phyloP scores from a whole-genome alignment of 495 filamentous ascomycete genomes.

The Aspergillus cavernicola region DNA sequence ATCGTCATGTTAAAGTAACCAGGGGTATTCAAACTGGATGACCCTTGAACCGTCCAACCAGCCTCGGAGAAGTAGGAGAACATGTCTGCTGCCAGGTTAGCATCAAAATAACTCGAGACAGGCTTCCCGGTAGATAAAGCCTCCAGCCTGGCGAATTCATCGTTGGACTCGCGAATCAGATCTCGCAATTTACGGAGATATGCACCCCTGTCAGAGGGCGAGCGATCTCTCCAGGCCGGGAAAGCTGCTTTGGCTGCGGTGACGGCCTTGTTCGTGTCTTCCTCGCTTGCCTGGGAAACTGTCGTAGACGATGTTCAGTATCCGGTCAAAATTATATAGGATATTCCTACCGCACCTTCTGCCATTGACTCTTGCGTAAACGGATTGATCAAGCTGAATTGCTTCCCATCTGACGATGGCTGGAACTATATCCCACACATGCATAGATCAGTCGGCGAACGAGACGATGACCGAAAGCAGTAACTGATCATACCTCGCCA shows the following conservation, averaged over 20 bases:
- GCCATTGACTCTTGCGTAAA: constrained; percentile 41
- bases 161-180: constrained; percentile 41
- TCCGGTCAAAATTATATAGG: neutral
- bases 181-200: constrained; percentile 51
- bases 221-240: constrained; percentile 51
- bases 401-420: constrained; percentile 39
- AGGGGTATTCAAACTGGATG: constrained; percentile 58
- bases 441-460: neutral
- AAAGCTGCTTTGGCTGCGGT: constrained; percentile 57
- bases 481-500: constrained; percentile 40
- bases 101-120: constrained; percentile 25
- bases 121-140: constrained; percentile 28
- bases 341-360: constrained; percentile 26
- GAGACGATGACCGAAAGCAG: neutral
- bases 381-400: constrained; percentile 44
- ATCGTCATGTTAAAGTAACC: constrained; percentile 48
- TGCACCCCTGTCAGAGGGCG: constrained; percentile 36
- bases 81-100: constrained; percentile 14
- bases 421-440: constrained; percentile 31
- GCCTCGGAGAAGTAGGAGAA: constrained; percentile 29
- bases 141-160: constrained; percentile 50
- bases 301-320: too few relatives aligned
- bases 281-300: constrained; percentile 45
- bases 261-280: constrained; percentile 57
- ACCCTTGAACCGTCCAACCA: constrained; percentile 34